A percentile compares a stretch with the other conserved stretches of the same genome.
These are phyloP conservation scores for Scheffersomyces illinoinensis DNA, from an alignment of 1,139 yeast genomes.

Conservation along the genomic window DNA sequence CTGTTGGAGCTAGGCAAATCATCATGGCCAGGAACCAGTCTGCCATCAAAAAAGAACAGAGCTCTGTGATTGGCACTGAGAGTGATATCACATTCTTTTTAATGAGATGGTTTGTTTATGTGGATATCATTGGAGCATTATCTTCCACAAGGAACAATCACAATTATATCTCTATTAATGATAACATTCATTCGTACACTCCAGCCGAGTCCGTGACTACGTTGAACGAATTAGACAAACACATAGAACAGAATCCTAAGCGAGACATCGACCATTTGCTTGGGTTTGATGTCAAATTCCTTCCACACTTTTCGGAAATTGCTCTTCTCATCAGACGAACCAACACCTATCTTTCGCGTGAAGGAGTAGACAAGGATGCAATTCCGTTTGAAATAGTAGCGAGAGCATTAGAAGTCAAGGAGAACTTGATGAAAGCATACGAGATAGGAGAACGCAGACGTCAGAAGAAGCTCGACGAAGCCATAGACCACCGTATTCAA, in stretches of 20 bases:
- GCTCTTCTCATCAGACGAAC: constrained; percentile 44
- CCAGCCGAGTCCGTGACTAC: constrained; percentile 6
- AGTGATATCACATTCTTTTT: constrained; percentile 57
- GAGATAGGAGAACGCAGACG: constrained; percentile 37
- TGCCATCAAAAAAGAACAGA: background rate
- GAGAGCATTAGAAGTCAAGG: constrained; percentile 50
- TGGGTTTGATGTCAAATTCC: constrained; percentile 58
- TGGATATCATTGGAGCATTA: constrained; percentile 67
- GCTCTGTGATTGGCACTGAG: constrained; percentile 17
- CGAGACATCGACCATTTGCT: constrained; percentile 56
- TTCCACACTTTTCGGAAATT: constrained; percentile 51
- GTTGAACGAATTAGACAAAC: constrained; percentile 6
- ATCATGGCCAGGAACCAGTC: constrained; percentile 47
- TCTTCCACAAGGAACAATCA: constrained; percentile 37
- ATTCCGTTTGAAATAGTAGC: constrained; percentile 39
- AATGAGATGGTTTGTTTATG: constrained; percentile 70
- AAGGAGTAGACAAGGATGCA: constrained; percentile 6
- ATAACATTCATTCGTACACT: constrained; percentile 6
- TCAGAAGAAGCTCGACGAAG: constrained; percentile 30
- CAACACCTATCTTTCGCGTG: constrained; percentile 13
- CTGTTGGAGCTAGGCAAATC: constrained; percentile 70
- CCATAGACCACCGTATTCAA: constrained; percentile 20
- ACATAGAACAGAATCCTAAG: constrained; percentile 23
- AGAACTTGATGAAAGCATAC: constrained; percentile 30
- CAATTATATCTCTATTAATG: constrained; percentile 20